Percentiles rank a stretch among this genome's conserved stretches.
phyloP scores from a whole-genome alignment of 768 basidiomycete species.

The Leucogyrophana mollusca region DNA sequence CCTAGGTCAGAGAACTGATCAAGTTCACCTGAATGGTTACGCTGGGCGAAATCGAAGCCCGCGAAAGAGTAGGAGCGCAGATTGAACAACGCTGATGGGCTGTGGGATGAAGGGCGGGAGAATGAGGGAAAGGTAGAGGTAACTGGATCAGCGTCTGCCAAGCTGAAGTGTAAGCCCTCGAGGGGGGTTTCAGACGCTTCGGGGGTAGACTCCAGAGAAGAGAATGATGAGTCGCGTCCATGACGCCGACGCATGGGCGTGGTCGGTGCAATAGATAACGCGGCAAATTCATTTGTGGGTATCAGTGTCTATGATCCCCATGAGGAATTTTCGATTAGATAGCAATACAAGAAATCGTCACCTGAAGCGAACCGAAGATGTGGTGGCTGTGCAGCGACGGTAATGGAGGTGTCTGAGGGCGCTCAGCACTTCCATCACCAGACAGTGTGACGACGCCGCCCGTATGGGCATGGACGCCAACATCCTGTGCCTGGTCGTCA shows the following conservation, averaged over 20 bases:
- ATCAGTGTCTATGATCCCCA: constrained; percentile 27
- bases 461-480: constrained; percentile 9
- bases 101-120: constrained; percentile 21
- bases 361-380: constrained; percentile 23
- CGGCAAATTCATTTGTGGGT: constrained; percentile 48
- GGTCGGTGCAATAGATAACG: constrained; percentile 54
- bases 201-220: constrained; percentile 59
- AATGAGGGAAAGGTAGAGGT: constrained; percentile 24
- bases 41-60: constrained; percentile 32
- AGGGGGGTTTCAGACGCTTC: constrained; percentile 39
- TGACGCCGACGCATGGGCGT: constrained; percentile 45
- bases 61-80: constrained; percentile 45
- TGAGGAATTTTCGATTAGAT: constrained; percentile 3
- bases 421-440: constrained; percentile 38
- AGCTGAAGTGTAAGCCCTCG: constrained; percentile 36
- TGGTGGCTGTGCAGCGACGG: constrained; percentile 16
- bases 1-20: constrained; percentile 43
- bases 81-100: constrained; percentile 32
- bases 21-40: constrained; percentile 37
- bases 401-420: constrained; percentile 33
- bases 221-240: constrained; percentile 46
- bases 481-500: constrained; percentile 16
- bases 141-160: constrained; percentile 37
- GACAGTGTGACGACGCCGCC: constrained; percentile 33
- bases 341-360: constrained; percentile 4